Percentiles rank a stretch among this genome's conserved stretches.
Evolutionary conservation across 441 rosid genomes (phyloP).

Genomic region (Aleurites moluccanus): DNA sequence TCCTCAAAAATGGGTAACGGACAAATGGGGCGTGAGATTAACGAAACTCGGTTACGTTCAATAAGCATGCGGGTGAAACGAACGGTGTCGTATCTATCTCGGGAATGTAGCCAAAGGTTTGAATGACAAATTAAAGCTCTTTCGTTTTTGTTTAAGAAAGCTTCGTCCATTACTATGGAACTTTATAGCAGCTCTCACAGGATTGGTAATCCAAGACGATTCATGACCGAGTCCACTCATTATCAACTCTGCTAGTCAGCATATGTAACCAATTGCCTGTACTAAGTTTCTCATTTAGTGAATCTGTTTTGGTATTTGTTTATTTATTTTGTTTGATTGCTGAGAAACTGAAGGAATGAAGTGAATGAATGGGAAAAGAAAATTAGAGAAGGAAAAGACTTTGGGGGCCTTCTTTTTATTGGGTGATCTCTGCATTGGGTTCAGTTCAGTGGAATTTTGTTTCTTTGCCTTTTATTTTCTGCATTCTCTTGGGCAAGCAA

Average conservation of each 20-base stretch:
- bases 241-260: constrained; percentile 17
- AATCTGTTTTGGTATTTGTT: neutral
- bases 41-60: neutral
- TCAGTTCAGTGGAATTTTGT: neutral
- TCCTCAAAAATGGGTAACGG: no score
- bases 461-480: neutral
- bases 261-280: neutral
- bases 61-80: neutral
- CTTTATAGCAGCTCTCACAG: neutral
- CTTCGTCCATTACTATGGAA: neutral
- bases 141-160: neutral
- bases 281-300: neutral
- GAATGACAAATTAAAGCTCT: neutral
- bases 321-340: neutral
- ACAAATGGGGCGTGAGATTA: constrained; percentile 15
- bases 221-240: constrained; percentile 6
- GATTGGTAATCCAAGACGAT: neutral
- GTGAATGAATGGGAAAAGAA: neutral
- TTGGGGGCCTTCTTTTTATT: neutral
- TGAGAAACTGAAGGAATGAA: constrained; percentile 10
- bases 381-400: neutral
- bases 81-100: constrained; percentile 20
- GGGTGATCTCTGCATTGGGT: neutral
- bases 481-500: neutral
- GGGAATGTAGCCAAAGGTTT: constrained; percentile 14